Evolutionary conservation across 768 basidiomycete genomes (phyloP).

Genomic region (Mycena polygramma): DNA sequence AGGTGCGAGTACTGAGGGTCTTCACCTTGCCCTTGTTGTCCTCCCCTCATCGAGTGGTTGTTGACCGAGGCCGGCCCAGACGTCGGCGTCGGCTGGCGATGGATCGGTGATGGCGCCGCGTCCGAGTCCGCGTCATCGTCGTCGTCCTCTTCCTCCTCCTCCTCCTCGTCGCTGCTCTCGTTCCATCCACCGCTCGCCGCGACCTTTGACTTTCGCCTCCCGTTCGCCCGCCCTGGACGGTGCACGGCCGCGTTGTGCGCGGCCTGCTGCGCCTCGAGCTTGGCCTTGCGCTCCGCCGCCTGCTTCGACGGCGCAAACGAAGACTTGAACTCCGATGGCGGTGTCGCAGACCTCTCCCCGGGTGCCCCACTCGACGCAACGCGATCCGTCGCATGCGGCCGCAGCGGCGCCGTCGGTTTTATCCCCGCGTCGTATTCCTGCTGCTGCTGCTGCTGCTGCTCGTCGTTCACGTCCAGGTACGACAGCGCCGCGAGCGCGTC

Average conservation of each 20-base stretch:
- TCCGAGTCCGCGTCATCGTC: conserved; percentile 82
- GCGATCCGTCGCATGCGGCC: conserved; percentile 48
- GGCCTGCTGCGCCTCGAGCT: conserved; percentile 85
- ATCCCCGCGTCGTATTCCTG: conserved; percentile 44
- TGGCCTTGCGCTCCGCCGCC: conserved; percentile 88
- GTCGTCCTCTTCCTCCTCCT: conserved; percentile 88
- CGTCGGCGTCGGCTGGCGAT: conserved; percentile 44
- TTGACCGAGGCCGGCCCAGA: conserved; percentile 42
- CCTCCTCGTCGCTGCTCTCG: conserved; percentile 87
- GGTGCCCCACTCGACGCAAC: conserved; percentile 14
- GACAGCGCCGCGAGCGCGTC: conserved; percentile 86
- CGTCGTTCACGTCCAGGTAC: conserved; percentile 73
- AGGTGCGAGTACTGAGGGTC: conserved; percentile 59
- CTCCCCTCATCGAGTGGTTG: conserved; percentile 44
- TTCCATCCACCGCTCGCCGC: conserved; percentile 72
- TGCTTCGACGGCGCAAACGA: conserved; percentile 91
- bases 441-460: conserved; percentile 50
- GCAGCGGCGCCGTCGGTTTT: conserved; percentile 51
- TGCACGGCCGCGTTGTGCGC: conserved; percentile 84
- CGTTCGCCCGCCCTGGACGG: conserved; percentile 77
- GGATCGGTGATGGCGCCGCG: conserved; percentile 50
- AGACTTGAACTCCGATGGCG: conserved; percentile 70
- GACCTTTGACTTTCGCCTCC: conserved; percentile 72
- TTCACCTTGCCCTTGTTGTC: conserved; percentile 43
- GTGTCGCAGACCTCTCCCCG: conserved; percentile 33